A percentile compares a stretch with the other conserved stretches of the same genome.
Evolutionary conservation across 169 alveolate species (phyloP).

Genomic region (Cryptosporidium sp.): DNA sequence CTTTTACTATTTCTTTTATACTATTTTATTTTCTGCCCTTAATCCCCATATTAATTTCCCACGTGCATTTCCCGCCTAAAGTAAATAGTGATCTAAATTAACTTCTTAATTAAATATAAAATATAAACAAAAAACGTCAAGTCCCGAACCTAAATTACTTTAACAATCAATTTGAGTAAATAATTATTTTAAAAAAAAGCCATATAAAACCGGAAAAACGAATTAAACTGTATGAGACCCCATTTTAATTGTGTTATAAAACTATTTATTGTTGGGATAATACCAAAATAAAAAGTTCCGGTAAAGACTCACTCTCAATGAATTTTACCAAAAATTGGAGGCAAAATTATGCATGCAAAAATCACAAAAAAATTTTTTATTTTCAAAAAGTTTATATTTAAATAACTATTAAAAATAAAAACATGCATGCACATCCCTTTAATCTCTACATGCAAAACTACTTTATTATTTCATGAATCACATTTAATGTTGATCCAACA

Average conservation of each 20-base stretch:
- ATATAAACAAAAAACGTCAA: not conserved
- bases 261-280: no score
- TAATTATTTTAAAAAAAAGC: not conserved
- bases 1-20: not conserved
- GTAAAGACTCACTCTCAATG: no score
- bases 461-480: no score
- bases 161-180: not conserved
- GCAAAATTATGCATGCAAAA: not conserved
- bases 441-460: not conserved
- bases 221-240: not conserved
- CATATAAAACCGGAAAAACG: not conserved
- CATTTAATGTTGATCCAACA: no score
- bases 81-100: conserved; percentile 13
- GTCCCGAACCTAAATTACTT: not conserved
- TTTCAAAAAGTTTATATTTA: not conserved
- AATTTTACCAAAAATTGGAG: not conserved
- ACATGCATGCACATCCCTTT: not conserved
- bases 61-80: conserved; percentile 15
- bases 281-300: no score
- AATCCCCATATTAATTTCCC: not conserved
- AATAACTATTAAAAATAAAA: no score
- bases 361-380: not conserved
- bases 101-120: no score
- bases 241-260: not conserved
- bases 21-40: not conserved